phyloP scores from a whole-genome alignment of 2,329 filamentous ascomycete species.

The Trichoderma brevicompactum region DNA sequence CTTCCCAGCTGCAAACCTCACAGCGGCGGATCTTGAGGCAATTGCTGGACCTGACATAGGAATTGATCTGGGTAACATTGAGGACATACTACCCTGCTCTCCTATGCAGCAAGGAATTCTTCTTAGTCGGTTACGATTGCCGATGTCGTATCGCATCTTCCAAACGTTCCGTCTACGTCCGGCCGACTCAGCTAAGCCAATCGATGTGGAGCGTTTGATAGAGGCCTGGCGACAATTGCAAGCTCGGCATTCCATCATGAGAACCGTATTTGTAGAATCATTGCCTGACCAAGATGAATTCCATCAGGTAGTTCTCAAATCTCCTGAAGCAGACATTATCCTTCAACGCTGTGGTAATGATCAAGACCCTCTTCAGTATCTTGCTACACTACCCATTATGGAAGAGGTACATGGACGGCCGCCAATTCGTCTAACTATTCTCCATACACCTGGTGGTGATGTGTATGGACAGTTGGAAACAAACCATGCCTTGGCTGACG shows the following conservation, averaged over 20 bases:
- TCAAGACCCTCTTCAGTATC: no score
- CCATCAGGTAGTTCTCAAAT: conserved; percentile 7
- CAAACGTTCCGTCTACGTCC: neutral
- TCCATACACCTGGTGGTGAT: neutral
- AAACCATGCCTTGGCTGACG: conserved; percentile 2
- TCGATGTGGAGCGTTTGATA: neutral
- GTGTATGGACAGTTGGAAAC: neutral
- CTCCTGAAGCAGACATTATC: neutral
- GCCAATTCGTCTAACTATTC: neutral
- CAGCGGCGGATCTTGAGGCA: neutral
- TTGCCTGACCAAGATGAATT: conserved; percentile 6
- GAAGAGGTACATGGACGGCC: neutral
- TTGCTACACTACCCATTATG: no score
- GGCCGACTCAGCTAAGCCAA: neutral
- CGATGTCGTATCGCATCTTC: neutral
- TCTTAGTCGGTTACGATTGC: conserved; percentile 2
- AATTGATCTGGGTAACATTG: conserved; percentile 30
- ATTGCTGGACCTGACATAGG: neutral
- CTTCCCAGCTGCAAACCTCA: neutral
- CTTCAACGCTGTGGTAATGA: no score
- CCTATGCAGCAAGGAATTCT: conserved; percentile 38
- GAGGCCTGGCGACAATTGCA: neutral
- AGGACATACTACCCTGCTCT: conserved; percentile 40
- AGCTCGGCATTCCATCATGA: conserved; percentile 7
- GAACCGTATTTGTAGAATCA: neutral